These are phyloP conservation scores for Chlorella sp. DNA, from an alignment of 139 green algal species.

Conservation along the genomic window DNA sequence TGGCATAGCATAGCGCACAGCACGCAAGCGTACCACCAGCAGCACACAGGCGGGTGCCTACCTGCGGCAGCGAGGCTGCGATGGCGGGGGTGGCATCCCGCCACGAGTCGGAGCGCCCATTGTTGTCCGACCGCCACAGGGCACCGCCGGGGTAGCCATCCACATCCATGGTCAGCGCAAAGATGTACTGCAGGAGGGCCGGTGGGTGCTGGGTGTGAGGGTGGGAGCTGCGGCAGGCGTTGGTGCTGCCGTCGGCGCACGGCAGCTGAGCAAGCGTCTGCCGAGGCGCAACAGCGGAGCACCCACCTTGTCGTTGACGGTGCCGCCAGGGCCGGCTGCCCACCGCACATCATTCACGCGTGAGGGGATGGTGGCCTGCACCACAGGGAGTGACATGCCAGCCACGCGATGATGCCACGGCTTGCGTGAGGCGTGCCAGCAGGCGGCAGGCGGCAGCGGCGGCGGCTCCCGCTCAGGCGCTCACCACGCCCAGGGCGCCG, in stretches of 20 bases:
- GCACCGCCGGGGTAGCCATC: constrained; percentile 46
- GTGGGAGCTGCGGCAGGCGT: background rate
- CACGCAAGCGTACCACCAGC: background rate
- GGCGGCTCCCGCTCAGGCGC: background rate
- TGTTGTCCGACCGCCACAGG: constrained; percentile 54
- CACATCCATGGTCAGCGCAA: constrained; percentile 43
- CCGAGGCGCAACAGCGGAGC: no score
- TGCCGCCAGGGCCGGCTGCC: background rate
- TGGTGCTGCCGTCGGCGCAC: background rate
- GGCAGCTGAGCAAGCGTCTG: no score
- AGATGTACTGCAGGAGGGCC: constrained; percentile 42
- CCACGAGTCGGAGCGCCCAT: constrained; percentile 45
- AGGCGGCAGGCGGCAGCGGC: background rate
- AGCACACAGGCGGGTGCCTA: background rate
- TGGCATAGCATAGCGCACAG: background rate
- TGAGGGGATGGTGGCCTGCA: constrained; percentile 8
- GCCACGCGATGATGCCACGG: no score
- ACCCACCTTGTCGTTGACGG: constrained; percentile 25
- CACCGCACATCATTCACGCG: constrained; percentile 22
- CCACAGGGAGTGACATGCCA: background rate
- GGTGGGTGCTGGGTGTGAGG: background rate
- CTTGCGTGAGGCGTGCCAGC: no score
- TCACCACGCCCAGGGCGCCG: constrained; percentile 42
- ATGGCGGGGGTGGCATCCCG: constrained; percentile 42
- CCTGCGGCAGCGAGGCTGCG: constrained; percentile 27